Conservation (phyloP, 1,139 yeast genomes). For the Yamadazyma diddensiae region DNA sequence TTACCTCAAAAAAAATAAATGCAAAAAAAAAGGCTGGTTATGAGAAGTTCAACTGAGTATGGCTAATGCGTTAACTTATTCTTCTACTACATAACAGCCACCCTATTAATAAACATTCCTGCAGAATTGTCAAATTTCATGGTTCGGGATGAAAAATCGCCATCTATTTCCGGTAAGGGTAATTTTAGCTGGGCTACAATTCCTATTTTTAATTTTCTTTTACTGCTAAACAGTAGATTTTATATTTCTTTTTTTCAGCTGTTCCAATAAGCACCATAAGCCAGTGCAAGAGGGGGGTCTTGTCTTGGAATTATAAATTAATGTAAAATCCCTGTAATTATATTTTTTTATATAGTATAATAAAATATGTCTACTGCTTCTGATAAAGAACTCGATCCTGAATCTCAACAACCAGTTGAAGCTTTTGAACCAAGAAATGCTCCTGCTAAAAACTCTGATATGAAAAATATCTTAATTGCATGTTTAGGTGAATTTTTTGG, state of each 20-base stretch:
- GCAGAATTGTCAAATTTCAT: background rate
- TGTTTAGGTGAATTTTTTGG: constrained; percentile 69
- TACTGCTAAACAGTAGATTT: no score
- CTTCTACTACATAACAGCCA: background rate
- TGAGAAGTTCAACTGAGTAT: background rate
- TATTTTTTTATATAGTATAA: no score
- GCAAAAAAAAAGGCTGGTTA: background rate
- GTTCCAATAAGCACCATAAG: no score
- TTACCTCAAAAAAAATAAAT: no score
- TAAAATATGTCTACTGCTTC: constrained; percentile 14
- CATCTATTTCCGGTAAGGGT: no score
- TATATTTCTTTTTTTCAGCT: no score
- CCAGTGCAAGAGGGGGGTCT: no score
- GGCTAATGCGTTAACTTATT: background rate
- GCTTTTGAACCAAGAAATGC: constrained; percentile 28
- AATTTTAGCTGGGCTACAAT: no score
- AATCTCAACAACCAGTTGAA: constrained; percentile 28
- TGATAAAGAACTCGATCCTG: constrained; percentile 23
- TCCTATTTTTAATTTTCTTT: no score
- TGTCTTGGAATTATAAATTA: no score
- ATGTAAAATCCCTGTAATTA: no score
- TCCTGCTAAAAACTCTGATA: constrained; percentile 18
- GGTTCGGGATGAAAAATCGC: background rate
- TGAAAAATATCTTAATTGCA: constrained; percentile 35
- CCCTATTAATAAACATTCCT: background rate